Conservation (phyloP, 768 basidiomycete species). For the Gymnopilus dilepis region DNA sequence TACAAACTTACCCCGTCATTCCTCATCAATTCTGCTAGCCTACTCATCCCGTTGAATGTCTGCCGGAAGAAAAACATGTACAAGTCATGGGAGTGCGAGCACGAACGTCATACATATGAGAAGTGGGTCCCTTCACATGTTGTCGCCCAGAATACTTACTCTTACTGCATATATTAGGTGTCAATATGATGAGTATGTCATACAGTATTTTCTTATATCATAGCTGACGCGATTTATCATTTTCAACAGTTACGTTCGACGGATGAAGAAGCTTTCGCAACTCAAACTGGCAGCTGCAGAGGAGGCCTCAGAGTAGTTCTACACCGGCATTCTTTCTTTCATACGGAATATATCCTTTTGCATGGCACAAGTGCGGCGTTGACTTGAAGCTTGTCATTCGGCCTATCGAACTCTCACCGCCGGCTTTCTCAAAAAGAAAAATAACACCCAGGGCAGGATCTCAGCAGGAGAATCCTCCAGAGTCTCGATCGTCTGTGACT, state of each 20-base stretch:
- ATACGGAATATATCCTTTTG: constrained; percentile 16
- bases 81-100: constrained; percentile 92
- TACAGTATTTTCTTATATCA: background rate
- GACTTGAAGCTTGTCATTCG: background rate
- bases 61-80: constrained; percentile 82
- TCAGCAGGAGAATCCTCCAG: background rate
- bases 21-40: constrained; percentile 48
- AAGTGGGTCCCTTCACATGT: constrained; percentile 57
- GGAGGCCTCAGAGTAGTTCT: constrained; percentile 32
- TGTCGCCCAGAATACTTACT: background rate
- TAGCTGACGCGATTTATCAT: constrained; percentile 12
- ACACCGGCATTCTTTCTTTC: background rate
- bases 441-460: background rate
- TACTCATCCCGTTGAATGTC: constrained; percentile 85
- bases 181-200: constrained; percentile 91
- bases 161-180: constrained; percentile 57
- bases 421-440: background rate
- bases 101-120: constrained; percentile 86
- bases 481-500: background rate
- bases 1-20: no score
- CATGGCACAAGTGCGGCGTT: background rate
- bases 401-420: background rate
- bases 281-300: constrained; percentile 57
- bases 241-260: constrained; percentile 72
- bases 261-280: constrained; percentile 86